Conservation (phyloP, 169 alveolate species). For the Plasmodium berghei region DNA sequence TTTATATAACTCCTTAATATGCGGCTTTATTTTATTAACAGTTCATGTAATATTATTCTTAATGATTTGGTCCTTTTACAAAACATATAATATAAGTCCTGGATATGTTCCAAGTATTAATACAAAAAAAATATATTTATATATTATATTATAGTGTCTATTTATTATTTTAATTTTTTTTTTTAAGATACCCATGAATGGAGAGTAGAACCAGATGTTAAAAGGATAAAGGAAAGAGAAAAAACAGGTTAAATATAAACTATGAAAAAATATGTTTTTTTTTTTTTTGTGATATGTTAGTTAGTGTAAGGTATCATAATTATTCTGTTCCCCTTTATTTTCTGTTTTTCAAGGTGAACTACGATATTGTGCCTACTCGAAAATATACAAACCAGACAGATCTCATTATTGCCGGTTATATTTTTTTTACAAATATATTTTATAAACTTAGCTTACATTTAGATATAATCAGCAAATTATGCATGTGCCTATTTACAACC, state of each 20-base stretch:
- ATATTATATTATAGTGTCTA: background rate
- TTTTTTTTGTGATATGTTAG: background rate
- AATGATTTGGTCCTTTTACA: conserved; percentile 57
- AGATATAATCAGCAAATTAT: background rate
- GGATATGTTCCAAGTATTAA: conserved; percentile 34
- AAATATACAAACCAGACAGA: conserved; percentile 89
- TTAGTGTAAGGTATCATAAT: background rate
- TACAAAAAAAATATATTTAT: background rate
- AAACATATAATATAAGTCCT: conserved; percentile 44
- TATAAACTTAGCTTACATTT: background rate
- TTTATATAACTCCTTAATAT: background rate
- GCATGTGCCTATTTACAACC: background rate
- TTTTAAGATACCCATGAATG: conserved; percentile 45
- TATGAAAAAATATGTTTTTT: background rate
- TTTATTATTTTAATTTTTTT: background rate
- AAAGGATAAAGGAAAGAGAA: conserved; percentile 53
- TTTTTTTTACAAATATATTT: background rate
- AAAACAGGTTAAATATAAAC: conserved; percentile 8
- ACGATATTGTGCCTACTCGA: conserved; percentile 76
- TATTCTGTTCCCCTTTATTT: background rate
- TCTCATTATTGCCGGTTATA: conserved; percentile 88
- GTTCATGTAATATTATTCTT: conserved; percentile 29
- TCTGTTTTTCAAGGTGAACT: conserved; percentile 50
- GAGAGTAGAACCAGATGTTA: conserved; percentile 48
- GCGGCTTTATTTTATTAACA: background rate